These are phyloP conservation scores for Mortierella sp. DNA, from an alignment of 371 early-diverging fungal genomes.

Conservation along the genomic window DNA sequence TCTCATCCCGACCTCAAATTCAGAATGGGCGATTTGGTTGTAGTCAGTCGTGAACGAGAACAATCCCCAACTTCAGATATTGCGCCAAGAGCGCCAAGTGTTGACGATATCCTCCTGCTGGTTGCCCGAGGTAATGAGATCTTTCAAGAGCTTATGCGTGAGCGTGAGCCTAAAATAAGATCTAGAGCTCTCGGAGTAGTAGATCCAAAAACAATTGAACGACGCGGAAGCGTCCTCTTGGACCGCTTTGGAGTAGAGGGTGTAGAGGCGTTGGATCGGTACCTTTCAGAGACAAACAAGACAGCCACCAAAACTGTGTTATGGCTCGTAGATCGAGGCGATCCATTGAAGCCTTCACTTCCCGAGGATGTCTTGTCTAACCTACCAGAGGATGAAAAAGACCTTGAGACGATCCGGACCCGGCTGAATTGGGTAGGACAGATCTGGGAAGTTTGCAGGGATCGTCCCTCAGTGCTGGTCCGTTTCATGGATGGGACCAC, in stretches of 20 bases:
- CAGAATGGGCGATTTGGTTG: conserved; percentile 49
- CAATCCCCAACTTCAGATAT: conserved; percentile 44
- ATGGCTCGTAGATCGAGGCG: conserved; percentile 40
- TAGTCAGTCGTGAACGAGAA: conserved; percentile 53
- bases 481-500: conserved; percentile 57
- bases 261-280: conserved; percentile 54
- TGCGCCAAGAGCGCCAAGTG: conserved; percentile 52
- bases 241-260: conserved; percentile 54
- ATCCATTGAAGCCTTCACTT: conserved; percentile 31
- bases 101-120: conserved; percentile 41
- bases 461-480: conserved; percentile 54
- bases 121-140: conserved; percentile 52
- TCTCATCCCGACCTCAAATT: conserved; percentile 57
- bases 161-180: background rate
- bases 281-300: conserved; percentile 53
- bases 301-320: conserved; percentile 29
- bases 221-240: conserved; percentile 26
- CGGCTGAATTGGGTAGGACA: conserved; percentile 62
- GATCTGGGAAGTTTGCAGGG: conserved; percentile 52
- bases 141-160: conserved; percentile 28
- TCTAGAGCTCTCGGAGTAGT: background rate
- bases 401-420: conserved; percentile 41
- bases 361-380: conserved; percentile 37
- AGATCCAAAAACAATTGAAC: conserved; percentile 35
- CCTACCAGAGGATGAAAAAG: conserved; percentile 32